These are phyloP conservation scores for Stylosanthes scabra DNA, from an alignment of 331 rosid species.

Conservation along the genomic window DNA sequence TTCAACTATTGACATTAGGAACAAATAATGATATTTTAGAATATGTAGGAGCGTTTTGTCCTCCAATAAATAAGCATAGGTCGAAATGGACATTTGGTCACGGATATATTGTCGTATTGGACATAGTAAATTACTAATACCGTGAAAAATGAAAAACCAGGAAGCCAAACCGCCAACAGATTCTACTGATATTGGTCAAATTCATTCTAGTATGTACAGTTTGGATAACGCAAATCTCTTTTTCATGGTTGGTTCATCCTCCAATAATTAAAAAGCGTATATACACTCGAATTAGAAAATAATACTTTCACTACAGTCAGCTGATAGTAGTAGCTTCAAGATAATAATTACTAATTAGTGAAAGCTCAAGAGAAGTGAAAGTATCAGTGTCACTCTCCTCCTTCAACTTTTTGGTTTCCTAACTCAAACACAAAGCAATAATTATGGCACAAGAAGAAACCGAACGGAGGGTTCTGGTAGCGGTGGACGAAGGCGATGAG, in stretches of 20 bases:
- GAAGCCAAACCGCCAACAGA: conserved; percentile 45
- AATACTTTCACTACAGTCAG: neutral
- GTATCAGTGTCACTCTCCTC: neutral
- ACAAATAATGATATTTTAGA: no score
- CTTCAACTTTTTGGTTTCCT: neutral
- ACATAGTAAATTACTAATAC: neutral
- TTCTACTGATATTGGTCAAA: neutral
- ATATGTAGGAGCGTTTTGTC: no score
- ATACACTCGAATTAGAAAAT: no score
- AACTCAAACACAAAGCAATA: neutral
- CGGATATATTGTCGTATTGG: neutral
- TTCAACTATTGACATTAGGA: no score
- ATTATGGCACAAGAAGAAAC: conserved; percentile 52
- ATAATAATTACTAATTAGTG: neutral
- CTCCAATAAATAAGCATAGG: no score
- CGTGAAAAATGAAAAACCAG: neutral
- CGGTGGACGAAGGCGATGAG: conserved; percentile 84
- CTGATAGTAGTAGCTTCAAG: neutral
- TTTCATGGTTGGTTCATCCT: no score
- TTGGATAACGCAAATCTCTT: no score
- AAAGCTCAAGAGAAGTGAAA: neutral
- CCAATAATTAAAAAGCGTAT: no score
- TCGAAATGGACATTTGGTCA: no score
- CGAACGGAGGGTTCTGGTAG: conserved; percentile 70
- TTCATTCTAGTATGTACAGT: no score